Evolutionary conservation across 2,329 filamentous ascomycete genomes (phyloP), one percentile per base, ranked within the genome.

Genomic region (Pseudogymnoascus sp.): DNA sequence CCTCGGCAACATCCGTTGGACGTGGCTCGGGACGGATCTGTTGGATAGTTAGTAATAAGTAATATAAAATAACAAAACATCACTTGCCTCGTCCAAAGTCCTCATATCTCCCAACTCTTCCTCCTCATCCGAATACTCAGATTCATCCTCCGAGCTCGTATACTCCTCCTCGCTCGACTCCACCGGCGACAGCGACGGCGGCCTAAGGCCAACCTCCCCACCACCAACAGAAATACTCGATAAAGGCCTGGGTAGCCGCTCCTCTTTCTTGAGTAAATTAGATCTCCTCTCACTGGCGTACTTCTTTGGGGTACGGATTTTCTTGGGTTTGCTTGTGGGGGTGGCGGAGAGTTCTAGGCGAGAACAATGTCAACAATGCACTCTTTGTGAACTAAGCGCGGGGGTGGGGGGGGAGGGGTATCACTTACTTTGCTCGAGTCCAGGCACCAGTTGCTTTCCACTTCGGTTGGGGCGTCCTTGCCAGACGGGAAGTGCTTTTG

Each of bases 1-100:
- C 81, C 64, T 79, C 80, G 15, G 76, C 74, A 9, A 76, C 72
- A 59, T 82, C 78, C 8, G 69, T 65, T 1, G 82, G 82, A 11
- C 72, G 71, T 2, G 36, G 63, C 31, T 60, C 15, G 15, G 67
- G 69, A 28, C 72, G 72, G 63, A 74, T 67, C 72, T 74, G 60
- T 4, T 15, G 31, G 5, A 26, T 15, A 3, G 42, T 47, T 47
- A 47, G 42, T 47, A 47, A 47, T 9, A 44, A 44, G 7, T 36
- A n/a, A 40, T 3, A 19, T 2, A 47, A 9, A 47, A 59, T 13
- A 44, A 40, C 60, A 40, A 50, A 50, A 57, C 40, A 60, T 9
- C 35, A 61, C 72, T 69, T 71, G 73, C 72, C 63, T 68, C 68
- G 38, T n/a, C 53, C n/a, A 59, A 21, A 10, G 53, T 35, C 33